Conservation (phyloP, 2,329 filamentous ascomycete genomes). For the Fusarium sp. region DNA sequence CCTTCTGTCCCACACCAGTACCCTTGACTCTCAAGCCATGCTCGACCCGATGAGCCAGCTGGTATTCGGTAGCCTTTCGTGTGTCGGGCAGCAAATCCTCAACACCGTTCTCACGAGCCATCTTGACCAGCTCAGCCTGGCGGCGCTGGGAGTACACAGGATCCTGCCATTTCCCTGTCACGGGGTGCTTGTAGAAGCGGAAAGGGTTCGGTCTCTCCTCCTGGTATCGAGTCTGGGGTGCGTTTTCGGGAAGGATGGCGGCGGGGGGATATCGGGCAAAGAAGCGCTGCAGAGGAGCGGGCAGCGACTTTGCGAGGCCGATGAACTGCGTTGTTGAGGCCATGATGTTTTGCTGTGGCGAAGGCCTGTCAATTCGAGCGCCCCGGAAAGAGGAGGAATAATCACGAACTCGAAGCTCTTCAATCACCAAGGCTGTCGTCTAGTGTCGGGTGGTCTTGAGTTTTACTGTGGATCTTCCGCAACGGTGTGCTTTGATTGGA, state of each 20-base stretch:
- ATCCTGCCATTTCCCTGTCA: conserved; percentile 84
- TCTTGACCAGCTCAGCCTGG: conserved; percentile 90
- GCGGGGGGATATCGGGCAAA: conserved; percentile 88
- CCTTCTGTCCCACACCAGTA: conserved; percentile 89
- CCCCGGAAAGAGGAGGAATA: neutral
- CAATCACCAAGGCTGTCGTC: conserved; percentile 37
- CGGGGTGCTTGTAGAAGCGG: conserved; percentile 78
- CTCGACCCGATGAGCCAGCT: conserved; percentile 78
- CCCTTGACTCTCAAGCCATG: conserved; percentile 87
- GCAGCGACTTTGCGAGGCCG: conserved; percentile 77
- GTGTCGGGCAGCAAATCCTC: conserved; percentile 83
- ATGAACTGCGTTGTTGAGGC: conserved; percentile 56
- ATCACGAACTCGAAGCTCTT: conserved; percentile 20
- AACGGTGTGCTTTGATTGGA: conserved; percentile 27
- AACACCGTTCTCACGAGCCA: conserved; percentile 82
- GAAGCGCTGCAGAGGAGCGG: conserved; percentile 82
- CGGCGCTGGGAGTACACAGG: conserved; percentile 84
- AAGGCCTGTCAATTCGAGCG: conserved; percentile 35
- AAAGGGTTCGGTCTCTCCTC: conserved; percentile 80
- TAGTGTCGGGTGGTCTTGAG: conserved; percentile 9
- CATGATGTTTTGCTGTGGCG: conserved; percentile 46
- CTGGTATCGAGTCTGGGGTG: conserved; percentile 63
- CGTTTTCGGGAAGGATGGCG: conserved; percentile 62
- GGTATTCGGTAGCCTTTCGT: conserved; percentile 78
- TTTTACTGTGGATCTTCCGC: conserved; percentile 34